These are phyloP conservation scores for Colletotrichum australisinense DNA, from an alignment of 2,329 filamentous ascomycete species.

Conservation along the genomic window DNA sequence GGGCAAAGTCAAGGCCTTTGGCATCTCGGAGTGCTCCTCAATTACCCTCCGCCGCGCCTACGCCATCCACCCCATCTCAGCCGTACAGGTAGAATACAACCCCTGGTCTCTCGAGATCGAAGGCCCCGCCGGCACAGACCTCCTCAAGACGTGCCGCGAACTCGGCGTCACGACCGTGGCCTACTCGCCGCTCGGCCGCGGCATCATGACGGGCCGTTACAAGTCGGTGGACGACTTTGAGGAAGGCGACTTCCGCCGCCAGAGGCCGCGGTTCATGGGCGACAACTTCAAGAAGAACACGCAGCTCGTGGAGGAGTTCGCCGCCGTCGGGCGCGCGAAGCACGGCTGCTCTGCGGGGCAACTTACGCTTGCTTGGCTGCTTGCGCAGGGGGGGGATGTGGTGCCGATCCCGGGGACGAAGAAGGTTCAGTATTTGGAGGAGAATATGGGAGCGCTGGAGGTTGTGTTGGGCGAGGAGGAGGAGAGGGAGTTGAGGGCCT, in stretches of 20 bases:
- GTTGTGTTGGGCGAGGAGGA: constrained; percentile 49
- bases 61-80: constrained; percentile 61
- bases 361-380: constrained; percentile 72
- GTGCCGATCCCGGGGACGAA: constrained; percentile 68
- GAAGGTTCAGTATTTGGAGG: constrained; percentile 57
- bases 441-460: constrained; percentile 52
- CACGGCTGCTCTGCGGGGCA: constrained; percentile 68
- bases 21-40: constrained; percentile 63
- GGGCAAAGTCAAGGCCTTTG: constrained; percentile 68
- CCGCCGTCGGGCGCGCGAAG: constrained; percentile 56
- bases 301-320: constrained; percentile 61
- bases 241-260: constrained; percentile 58
- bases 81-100: constrained; percentile 66
- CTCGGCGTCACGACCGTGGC: constrained; percentile 68
- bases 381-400: constrained; percentile 69
- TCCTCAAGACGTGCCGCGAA: constrained; percentile 67
- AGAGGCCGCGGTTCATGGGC: constrained; percentile 59
- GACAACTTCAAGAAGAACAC: constrained; percentile 69
- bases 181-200: constrained; percentile 70
- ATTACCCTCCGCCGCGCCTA: constrained; percentile 61
- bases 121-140: constrained; percentile 52
- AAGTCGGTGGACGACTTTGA: constrained; percentile 58
- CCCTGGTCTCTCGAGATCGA: constrained; percentile 70
- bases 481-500: constrained; percentile 45
- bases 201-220: constrained; percentile 65